A percentile compares a stretch with the other conserved stretches of the same genome.
phyloP scores from a whole-genome alignment of 1,284 basidiomycete species.

The Marasmius oreades region DNA sequence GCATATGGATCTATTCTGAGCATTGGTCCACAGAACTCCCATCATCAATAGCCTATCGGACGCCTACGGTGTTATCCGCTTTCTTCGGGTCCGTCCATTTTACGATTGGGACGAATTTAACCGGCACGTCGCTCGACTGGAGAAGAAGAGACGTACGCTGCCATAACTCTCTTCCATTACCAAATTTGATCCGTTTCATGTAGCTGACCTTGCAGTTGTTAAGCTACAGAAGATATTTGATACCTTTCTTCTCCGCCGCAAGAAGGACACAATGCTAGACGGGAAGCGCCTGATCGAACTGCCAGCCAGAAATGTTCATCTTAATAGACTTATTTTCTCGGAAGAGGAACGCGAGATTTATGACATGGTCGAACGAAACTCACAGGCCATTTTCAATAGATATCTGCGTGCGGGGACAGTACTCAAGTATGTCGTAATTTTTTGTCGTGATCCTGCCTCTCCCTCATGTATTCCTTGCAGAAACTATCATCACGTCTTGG shows the following conservation, averaged over 20 bases:
- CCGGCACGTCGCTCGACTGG: constrained; percentile 33
- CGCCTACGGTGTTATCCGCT: constrained; percentile 48
- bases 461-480: constrained; percentile 22
- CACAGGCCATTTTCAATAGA: constrained; percentile 55
- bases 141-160: constrained; percentile 43
- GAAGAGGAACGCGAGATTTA: constrained; percentile 57
- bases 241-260: constrained; percentile 49
- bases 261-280: constrained; percentile 52
- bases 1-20: neutral
- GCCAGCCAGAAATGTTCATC: constrained; percentile 47
- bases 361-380: constrained; percentile 50
- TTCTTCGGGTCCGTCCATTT: constrained; percentile 48
- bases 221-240: constrained; percentile 50
- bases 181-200: neutral
- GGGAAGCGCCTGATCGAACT: constrained; percentile 60
- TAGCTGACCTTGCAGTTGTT: constrained; percentile 44
- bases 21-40: constrained; percentile 39
- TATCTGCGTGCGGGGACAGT: constrained; percentile 55
- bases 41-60: constrained; percentile 53
- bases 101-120: constrained; percentile 51
- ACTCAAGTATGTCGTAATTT: constrained; percentile 36
- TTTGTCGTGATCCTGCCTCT: neutral
- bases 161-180: neutral
- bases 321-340: constrained; percentile 47
- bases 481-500: constrained; percentile 54